Base-by-base conservation (phyloP, 1,139 yeast genomes). In the Blastobotrys serpentis region DNA sequence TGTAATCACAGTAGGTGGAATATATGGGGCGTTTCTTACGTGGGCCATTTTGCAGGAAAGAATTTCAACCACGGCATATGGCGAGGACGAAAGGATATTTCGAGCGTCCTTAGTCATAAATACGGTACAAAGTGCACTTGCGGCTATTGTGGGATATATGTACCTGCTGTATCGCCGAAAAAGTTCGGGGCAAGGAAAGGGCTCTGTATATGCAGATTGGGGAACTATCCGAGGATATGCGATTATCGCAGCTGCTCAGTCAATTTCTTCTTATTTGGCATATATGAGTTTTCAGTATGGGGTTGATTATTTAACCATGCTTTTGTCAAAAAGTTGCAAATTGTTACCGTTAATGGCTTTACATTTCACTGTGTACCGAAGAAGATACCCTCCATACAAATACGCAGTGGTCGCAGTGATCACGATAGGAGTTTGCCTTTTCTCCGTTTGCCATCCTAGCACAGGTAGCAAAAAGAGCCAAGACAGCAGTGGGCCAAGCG, bases 11-110 rank as follows among this genome's bases (percentile, higher is more conserved):
- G 81, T 85, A 0, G 57, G 69, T 1, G 96, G 96, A 0, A 85
- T 92, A 42, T 92, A 90, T 62, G 81, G 79, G 1, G 83, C 96
- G 34, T 92, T 92, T 61, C 69, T 92, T 32, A 76, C 92, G 1
- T 92, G 98, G 98, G 90, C 96, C 0, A 76, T 87, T 32, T 76
- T 90, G 13, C 98, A 92, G 62, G 98, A 92, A 65, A 81, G 94
- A 46, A 81, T 92, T 56, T 79, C 89, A 23, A 82, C 94, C 2
- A 84, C 83, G 43, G 81, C 87, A 3, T 89, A 89, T 67, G 89
- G 87, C 1, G 71, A 75, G 4, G 77, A 77, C 38, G 68, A 74
- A 16, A 75, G 72, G 38, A 75, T 73, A 48, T 89, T 87, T 69
- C 77, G 81, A 52, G 83, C 89, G 1, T 92, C 98, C 0, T 73